Percentiles rank a stretch among this genome's conserved stretches.
phyloP scores from a whole-genome alignment of 169 alveolate species.

The Cryptosporidium muris region DNA sequence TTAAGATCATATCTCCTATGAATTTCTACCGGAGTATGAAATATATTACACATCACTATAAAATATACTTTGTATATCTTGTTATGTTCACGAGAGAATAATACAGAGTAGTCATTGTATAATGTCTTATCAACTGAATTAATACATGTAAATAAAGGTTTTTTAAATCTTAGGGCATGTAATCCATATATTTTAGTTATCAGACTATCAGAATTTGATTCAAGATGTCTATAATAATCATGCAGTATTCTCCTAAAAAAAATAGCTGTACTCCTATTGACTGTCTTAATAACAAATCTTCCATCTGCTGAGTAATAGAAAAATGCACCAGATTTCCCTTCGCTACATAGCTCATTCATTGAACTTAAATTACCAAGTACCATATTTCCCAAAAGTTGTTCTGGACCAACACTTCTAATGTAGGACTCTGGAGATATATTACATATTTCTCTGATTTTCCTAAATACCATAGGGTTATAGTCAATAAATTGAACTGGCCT shows the following conservation, averaged over 20 bases:
- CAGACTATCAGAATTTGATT: conserved; percentile 79
- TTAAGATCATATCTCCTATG: conserved; percentile 90
- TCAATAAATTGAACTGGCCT: conserved; percentile 87
- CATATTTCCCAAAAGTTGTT: conserved; percentile 92
- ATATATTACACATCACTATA: conserved; percentile 95
- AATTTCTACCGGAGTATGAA: conserved; percentile 90
- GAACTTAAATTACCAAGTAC: conserved; percentile 94
- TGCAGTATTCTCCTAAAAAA: conserved; percentile 75
- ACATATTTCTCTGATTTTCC: conserved; percentile 87
- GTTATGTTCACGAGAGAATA: conserved; percentile 22
- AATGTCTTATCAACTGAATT: conserved; percentile 11
- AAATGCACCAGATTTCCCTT: conserved; percentile 96
- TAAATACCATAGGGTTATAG: conserved; percentile 94
- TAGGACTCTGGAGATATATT: conserved; percentile 91
- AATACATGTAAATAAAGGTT: conserved; percentile 63
- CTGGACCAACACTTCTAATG: conserved; percentile 95
- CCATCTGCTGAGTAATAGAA: conserved; percentile 94
- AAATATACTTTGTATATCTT: conserved; percentile 86
- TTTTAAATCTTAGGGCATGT: conserved; percentile 87
- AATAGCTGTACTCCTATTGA: conserved; percentile 74
- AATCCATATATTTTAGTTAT: conserved; percentile 89
- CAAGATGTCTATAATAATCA: conserved; percentile 75
- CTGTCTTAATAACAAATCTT: conserved; percentile 79
- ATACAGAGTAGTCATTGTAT: conserved; percentile 1
- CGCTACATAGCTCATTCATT: conserved; percentile 91